phyloP scores from a whole-genome alignment of 306 rosid genomes.

The Cucumis sativus region DNA sequence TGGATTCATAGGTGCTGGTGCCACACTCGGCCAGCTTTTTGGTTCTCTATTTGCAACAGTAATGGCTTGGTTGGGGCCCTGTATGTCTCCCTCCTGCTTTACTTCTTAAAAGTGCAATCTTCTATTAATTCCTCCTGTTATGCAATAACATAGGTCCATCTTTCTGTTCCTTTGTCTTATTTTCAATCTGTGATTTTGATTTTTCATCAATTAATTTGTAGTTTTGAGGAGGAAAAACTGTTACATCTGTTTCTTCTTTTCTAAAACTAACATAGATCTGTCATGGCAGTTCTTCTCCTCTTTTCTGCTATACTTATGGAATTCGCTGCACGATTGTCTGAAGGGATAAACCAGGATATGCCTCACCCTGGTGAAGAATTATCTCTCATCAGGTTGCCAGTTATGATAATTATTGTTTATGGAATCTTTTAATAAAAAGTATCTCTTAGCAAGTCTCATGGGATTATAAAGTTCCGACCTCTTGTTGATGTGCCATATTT shows the following conservation, averaged over 20 bases:
- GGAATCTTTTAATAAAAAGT: not conserved
- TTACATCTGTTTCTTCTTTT: not conserved
- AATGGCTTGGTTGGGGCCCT: slow-evolving; percentile 90
- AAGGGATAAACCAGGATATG: slow-evolving; percentile 50
- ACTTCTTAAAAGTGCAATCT: slow-evolving; percentile 6
- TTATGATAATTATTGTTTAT: not conserved
- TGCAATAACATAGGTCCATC: slow-evolving; percentile 1
- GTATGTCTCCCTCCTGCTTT: slow-evolving; percentile 36
- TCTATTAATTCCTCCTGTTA: not conserved
- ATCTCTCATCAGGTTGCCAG: slow-evolving; percentile 53
- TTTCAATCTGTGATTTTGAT: not conserved
- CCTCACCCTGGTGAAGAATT: slow-evolving; percentile 37
- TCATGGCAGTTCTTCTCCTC: slow-evolving; percentile 55
- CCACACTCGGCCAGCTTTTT: slow-evolving; percentile 95
- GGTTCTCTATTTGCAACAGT: slow-evolving; percentile 88
- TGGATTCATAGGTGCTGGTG: slow-evolving; percentile 97
- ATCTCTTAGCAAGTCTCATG: not conserved
- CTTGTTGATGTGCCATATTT: slow-evolving; percentile 8
- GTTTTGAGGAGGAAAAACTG: not conserved
- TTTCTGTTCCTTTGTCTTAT: not conserved
- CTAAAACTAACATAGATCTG: not conserved
- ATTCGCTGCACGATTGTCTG: slow-evolving; percentile 77
- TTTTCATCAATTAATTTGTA: not conserved
- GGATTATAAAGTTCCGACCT: not conserved
- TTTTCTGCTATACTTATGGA: slow-evolving; percentile 91